Percentiles rank a stretch among this genome's conserved stretches.
phyloP scores from a whole-genome alignment of 2,329 filamentous ascomycete species.

The Beauveria caledonica region DNA sequence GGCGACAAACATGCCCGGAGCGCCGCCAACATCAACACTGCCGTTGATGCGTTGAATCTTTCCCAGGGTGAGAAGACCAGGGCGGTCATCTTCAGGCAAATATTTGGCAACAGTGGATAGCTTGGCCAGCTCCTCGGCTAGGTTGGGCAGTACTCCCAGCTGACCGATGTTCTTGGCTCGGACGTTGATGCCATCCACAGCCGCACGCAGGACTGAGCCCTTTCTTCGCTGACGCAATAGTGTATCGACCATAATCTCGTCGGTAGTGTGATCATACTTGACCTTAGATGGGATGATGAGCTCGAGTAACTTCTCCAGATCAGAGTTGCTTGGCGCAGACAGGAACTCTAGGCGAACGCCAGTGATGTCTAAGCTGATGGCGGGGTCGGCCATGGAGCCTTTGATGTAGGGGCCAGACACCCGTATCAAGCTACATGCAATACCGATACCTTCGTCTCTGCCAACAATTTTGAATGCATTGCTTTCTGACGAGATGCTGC shows the following conservation, averaged over 20 bases:
- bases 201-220: constrained; percentile 69
- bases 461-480: constrained; percentile 76
- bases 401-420: constrained; percentile 61
- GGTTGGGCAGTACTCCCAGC: constrained; percentile 57
- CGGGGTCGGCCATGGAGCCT: constrained; percentile 44
- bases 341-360: constrained; percentile 67
- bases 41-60: constrained; percentile 56
- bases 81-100: constrained; percentile 88
- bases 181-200: constrained; percentile 55
- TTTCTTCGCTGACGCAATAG: constrained; percentile 78
- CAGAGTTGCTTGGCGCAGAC: constrained; percentile 63
- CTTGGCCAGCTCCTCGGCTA: constrained; percentile 72
- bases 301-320: constrained; percentile 73
- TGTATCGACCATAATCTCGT: constrained; percentile 92
- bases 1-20: constrained; percentile 56
- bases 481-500: constrained; percentile 64
- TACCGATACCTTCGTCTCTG: constrained; percentile 61
- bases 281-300: constrained; percentile 88
- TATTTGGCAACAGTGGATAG: constrained; percentile 89
- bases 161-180: constrained; percentile 55
- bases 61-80: constrained; percentile 71
- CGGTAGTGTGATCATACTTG: constrained; percentile 75
- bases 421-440: constrained; percentile 69
- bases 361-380: constrained; percentile 53
- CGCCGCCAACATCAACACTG: constrained; percentile 55